Evolutionary conservation across 2,329 filamentous ascomycete genomes (phyloP), one percentile per base, ranked within the genome.

Genomic region (Alternaria novae-zelandiae): DNA sequence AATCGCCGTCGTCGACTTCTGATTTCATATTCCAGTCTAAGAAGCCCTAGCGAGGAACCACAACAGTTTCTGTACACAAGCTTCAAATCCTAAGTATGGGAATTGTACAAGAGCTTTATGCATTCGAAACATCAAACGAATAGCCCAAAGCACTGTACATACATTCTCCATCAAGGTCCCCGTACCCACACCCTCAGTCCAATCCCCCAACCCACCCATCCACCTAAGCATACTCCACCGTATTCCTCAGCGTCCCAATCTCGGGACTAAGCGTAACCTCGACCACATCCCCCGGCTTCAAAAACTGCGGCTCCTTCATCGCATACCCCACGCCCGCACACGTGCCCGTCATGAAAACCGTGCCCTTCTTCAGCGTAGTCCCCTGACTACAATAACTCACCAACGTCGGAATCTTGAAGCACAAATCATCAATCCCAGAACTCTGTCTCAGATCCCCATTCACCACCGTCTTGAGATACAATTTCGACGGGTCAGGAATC

Each of bases 261-360:
- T 67, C 54, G 1, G 73, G 70, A 13, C 60, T 69, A 15, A 80
- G 61, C 13, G 70, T 70, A 6, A 79, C 77, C 62, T 80, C 76
- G 0, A 80, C 74, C 0, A 74, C 68, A 68, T 77, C 75, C 10
- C 73, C 75, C 4, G 75, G 76, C 60, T 75, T 75, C 66, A 80
- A 54, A 30, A 78, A 80, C 60, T 77, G 75, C 46, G 78, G 76
- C 13, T 68, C 64, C 66, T 76, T 76, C 75, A 86, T 74, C 0
- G 84, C 83, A 57, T 80, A 81, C 10, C 78, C 79, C 0, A 81
- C 79, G 6, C 79, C 77, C 47, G 70, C 59, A 63, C 65, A 70
- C 12, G 84, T 85, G 0, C 84, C 83, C 7, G 84, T 86, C 83
- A 86, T 84, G 44, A 86, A 80, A 28, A 85, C 76, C 12, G 80